phyloP scores from a whole-genome alignment of 345 rosid species.

The Turritis glabra region DNA sequence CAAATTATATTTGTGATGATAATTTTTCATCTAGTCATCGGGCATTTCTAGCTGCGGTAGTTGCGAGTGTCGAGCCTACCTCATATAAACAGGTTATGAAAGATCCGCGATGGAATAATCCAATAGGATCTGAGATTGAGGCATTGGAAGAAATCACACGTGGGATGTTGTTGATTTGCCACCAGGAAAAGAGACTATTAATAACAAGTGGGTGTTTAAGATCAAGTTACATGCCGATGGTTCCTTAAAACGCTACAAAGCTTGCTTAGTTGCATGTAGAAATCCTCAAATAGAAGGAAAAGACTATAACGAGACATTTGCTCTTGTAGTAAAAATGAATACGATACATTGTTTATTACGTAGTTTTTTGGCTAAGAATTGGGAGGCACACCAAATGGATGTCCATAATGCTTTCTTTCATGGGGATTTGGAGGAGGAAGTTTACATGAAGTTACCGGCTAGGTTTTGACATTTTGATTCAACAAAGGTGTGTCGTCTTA shows the following conservation, averaged over 20 bases:
- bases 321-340: background rate
- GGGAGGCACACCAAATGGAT: background rate
- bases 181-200: background rate
- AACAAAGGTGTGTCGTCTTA: too few species aligned
- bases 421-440: too few species aligned
- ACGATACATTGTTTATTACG: background rate
- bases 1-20: background rate
- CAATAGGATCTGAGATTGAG: background rate
- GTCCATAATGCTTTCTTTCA: too few species aligned
- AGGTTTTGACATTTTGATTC: too few species aligned
- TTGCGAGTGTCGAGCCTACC: background rate
- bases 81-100: background rate
- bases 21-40: background rate
- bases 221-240: background rate
- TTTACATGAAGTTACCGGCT: too few species aligned
- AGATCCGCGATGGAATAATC: background rate
- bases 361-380: accelerated
- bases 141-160: background rate
- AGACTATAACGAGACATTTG: background rate
- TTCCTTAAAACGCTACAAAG: background rate
- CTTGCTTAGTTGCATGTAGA: background rate
- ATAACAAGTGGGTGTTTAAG: background rate
- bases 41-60: too few species aligned
- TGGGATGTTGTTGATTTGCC: background rate
- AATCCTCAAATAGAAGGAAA: background rate